Conservation (phyloP, 2,329 filamentous ascomycete species). For the Teratosphaeria zuluensis region DNA sequence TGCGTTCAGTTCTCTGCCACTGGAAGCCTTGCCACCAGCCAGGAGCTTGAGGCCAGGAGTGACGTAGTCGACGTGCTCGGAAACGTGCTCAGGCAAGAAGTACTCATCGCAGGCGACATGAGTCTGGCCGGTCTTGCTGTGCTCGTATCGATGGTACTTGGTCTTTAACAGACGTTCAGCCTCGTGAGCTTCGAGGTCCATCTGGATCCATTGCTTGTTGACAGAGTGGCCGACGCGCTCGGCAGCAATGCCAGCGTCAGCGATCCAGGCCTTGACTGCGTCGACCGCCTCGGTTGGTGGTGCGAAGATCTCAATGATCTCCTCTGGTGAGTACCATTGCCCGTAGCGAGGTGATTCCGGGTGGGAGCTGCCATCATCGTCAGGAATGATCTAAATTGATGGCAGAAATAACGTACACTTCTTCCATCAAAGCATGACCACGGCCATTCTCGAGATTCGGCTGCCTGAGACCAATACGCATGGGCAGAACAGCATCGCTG, state of each 20-base stretch:
- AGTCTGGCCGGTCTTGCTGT: constrained; percentile 25
- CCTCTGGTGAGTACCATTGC: constrained; percentile 31
- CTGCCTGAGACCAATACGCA: constrained; percentile 25
- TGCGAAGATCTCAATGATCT: constrained; percentile 34
- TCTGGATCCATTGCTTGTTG: constrained; percentile 41
- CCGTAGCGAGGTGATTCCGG: neutral
- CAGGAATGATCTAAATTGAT: constrained; percentile 19
- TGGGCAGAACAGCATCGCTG: constrained; percentile 21
- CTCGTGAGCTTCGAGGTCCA: constrained; percentile 38
- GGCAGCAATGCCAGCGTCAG: constrained; percentile 39
- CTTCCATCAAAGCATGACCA: constrained; percentile 20
- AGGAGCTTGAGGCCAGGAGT: constrained; percentile 28
- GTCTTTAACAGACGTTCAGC: constrained; percentile 45
- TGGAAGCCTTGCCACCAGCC: neutral
- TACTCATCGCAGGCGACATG: constrained; percentile 32
- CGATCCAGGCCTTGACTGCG: constrained; percentile 45
- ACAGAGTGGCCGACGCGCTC: constrained; percentile 41
- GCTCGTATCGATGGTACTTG: constrained; percentile 43
- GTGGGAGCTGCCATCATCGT: neutral
- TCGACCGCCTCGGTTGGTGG: constrained; percentile 34
- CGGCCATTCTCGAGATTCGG: constrained; percentile 22
- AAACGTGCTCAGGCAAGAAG: constrained; percentile 20
- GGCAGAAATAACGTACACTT: constrained; percentile 34
- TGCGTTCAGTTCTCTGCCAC: neutral
- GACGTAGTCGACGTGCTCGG: constrained; percentile 28